Evolutionary conservation across 2,329 filamentous ascomycete species (phyloP).

Genomic region (Cytospora schulzeri): DNA sequence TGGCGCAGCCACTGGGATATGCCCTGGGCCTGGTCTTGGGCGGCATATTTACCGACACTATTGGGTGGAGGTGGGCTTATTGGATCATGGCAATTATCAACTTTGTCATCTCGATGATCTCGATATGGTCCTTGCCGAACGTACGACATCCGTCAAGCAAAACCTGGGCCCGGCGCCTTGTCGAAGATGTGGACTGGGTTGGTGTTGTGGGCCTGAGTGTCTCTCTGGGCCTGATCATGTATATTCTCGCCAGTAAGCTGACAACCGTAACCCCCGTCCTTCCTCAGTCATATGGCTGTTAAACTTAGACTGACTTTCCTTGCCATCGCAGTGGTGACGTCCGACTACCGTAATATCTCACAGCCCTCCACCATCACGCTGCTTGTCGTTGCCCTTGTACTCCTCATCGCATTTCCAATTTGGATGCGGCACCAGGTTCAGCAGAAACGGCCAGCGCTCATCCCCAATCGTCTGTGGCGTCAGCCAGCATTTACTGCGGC

Average conservation of each 20-base stretch:
- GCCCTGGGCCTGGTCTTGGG: conserved; percentile 52
- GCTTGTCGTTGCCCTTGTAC: conserved; percentile 44
- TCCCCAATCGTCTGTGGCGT: conserved; percentile 62
- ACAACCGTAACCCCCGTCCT: background rate
- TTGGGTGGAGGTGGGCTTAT: conserved; percentile 51
- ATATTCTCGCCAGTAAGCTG: conserved; percentile 46
- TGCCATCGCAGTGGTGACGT: conserved; percentile 38
- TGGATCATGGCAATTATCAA: conserved; percentile 44
- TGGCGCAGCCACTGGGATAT: conserved; percentile 50
- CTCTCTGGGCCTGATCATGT: conserved; percentile 52
- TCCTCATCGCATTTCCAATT: conserved; percentile 52
- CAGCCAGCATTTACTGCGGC: conserved; percentile 57
- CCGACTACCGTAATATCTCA: conserved; percentile 41
- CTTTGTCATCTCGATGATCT: conserved; percentile 39
- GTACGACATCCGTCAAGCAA: conserved; percentile 32
- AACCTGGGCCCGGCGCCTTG: conserved; percentile 34
- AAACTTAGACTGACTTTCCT: conserved; percentile 1
- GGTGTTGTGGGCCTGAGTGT: conserved; percentile 49
- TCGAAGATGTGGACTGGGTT: conserved; percentile 55
- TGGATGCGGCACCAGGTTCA: conserved; percentile 57
- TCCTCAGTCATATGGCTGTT: background rate
- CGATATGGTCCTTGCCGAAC: conserved; percentile 42
- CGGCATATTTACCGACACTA: conserved; percentile 50
- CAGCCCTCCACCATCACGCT: conserved; percentile 46
- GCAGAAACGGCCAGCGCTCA: conserved; percentile 52